These are phyloP conservation scores for Eucalyptus cloeziana DNA, from an alignment of 345 rosid genomes.

Conservation along the genomic window DNA sequence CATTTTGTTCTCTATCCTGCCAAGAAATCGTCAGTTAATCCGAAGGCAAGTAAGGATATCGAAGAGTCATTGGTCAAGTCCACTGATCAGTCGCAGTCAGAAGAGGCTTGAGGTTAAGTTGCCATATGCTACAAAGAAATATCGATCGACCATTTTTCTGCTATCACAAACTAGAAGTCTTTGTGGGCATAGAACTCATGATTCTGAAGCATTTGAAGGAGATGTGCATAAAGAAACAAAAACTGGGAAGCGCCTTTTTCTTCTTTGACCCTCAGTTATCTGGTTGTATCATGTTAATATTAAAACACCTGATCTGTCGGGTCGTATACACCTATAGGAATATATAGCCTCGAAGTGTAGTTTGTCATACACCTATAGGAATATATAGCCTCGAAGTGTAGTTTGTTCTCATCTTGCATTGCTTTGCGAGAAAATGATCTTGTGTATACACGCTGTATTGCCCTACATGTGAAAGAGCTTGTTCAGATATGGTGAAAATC, in stretches of 20 bases:
- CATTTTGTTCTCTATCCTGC: conserved; percentile 67
- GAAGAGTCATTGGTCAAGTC: conserved; percentile 48
- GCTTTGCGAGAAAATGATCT: neutral
- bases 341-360: neutral
- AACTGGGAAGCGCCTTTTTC: neutral
- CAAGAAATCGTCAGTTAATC: conserved; percentile 7
- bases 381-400: neutral
- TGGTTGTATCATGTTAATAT: neutral
- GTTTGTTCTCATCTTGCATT: neutral
- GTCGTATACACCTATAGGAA: neutral
- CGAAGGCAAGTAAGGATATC: conserved; percentile 17
- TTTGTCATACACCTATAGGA: neutral
- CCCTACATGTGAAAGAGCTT: neutral
- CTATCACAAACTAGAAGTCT: neutral
- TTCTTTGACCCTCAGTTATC: neutral
- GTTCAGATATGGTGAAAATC: neutral
- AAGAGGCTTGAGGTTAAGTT: neutral
- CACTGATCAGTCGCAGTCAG: neutral
- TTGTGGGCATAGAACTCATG: neutral
- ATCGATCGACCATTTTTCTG: neutral
- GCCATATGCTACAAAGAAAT: neutral
- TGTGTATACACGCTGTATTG: neutral
- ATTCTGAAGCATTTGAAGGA: neutral
- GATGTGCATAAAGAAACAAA: neutral
- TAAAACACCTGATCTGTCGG: neutral